A percentile compares a stretch with the other conserved stretches of the same genome.
These are phyloP conservation scores for Bruguiera hainesii DNA, from an alignment of 441 rosid genomes.

Conservation along the genomic window DNA sequence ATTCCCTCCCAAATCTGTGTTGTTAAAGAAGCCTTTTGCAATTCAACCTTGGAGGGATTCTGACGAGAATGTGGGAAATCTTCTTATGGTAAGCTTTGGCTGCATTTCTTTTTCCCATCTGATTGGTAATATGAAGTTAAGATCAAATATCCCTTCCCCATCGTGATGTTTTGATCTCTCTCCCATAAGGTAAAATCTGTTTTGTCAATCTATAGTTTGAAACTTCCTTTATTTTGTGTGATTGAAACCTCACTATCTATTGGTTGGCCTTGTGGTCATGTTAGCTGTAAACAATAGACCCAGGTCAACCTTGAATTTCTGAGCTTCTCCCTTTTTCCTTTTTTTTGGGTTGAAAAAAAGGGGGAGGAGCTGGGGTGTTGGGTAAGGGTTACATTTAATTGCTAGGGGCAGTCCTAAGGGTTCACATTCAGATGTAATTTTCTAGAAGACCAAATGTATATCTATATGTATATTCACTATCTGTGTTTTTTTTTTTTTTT, in stretches of 20 bases:
- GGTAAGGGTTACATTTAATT: not conserved
- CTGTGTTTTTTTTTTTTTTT: not conserved
- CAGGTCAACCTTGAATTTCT: not conserved
- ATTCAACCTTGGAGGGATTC: conserved; percentile 73
- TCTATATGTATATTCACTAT: not conserved
- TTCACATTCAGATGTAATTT: conserved; percentile 1
- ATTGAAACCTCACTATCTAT: not conserved
- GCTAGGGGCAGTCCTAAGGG: no score
- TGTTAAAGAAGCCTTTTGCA: conserved; percentile 60
- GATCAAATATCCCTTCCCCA: not conserved
- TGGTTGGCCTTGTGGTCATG: no score
- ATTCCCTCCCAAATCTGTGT: conserved; percentile 66
- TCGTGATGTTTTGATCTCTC: not conserved
- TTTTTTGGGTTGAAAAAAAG: not conserved
- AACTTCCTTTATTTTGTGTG: not conserved
- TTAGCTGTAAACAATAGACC: no score
- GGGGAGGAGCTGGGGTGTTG: conserved; percentile 1
- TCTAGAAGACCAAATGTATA: not conserved
- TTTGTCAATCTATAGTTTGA: not conserved
- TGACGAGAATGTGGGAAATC: conserved; percentile 78
- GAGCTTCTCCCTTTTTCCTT: not conserved
- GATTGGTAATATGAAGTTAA: not conserved
- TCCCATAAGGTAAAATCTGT: not conserved
- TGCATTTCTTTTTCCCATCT: no score
- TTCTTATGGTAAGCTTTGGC: conserved; percentile 66